These are phyloP conservation scores for Aaosphaeria arxii DNA, from an alignment of 2,329 filamentous ascomycete species.

Conservation along the genomic window DNA sequence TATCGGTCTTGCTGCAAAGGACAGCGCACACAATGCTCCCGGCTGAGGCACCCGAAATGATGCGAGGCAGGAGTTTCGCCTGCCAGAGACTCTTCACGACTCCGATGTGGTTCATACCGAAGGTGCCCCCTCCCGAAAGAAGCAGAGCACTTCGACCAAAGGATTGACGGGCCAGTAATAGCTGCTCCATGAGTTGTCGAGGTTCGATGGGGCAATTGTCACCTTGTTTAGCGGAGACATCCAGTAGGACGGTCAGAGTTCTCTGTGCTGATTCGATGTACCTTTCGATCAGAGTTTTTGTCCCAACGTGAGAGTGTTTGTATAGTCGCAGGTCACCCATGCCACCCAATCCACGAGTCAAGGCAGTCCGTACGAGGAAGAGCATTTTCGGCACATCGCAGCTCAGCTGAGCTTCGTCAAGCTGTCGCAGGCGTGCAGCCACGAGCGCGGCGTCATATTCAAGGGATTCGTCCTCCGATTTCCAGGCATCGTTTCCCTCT, in stretches of 20 bases:
- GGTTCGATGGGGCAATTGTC: conserved; percentile 55
- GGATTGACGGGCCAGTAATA: conserved; percentile 71
- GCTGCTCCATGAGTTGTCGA: conserved; percentile 61
- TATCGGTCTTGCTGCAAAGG: conserved; percentile 73
- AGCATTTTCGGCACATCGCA: conserved; percentile 76
- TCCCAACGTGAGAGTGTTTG: conserved; percentile 79
- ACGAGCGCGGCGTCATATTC: conserved; percentile 73
- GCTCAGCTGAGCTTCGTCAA: conserved; percentile 70
- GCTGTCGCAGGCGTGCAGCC: conserved; percentile 63
- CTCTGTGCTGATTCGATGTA: conserved; percentile 79
- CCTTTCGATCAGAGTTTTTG: conserved; percentile 79
- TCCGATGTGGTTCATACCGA: conserved; percentile 89
- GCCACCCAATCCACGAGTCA: conserved; percentile 77
- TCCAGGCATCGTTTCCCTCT: conserved; percentile 81
- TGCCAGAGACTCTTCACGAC: conserved; percentile 81
- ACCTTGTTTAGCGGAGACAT: conserved; percentile 52
- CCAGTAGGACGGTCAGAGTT: conserved; percentile 70
- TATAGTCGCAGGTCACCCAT: conserved; percentile 85
- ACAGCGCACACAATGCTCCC: conserved; percentile 84
- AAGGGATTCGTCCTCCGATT: conserved; percentile 61
- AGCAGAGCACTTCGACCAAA: conserved; percentile 83
- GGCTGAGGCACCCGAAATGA: conserved; percentile 84
- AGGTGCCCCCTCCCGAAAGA: conserved; percentile 81
- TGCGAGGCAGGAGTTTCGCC: conserved; percentile 71
- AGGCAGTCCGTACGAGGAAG: conserved; percentile 72